phyloP scores from a whole-genome alignment of 768 basidiomycete species.

The Wakefieldia striispora region DNA sequence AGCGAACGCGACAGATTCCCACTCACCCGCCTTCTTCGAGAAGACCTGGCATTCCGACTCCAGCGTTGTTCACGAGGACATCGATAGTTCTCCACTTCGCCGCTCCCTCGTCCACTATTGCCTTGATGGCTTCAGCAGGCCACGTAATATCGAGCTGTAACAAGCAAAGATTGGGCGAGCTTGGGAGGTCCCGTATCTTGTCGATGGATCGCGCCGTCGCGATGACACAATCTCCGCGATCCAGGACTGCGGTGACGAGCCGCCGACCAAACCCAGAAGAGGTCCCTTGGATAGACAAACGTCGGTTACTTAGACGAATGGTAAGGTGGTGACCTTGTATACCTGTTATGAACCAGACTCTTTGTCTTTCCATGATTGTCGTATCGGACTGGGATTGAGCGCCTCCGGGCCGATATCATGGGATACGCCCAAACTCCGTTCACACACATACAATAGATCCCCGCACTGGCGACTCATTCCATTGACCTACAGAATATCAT shows the following conservation, averaged over 20 bases:
- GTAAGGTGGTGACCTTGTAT: background rate
- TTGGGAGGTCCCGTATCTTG: slow-evolving; percentile 37
- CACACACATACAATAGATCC: no score
- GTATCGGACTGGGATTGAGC: background rate
- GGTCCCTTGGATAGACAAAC: slow-evolving; percentile 37
- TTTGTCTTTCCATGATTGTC: background rate
- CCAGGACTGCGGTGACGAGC: slow-evolving; percentile 42
- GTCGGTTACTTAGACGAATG: background rate
- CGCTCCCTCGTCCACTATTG: slow-evolving; percentile 40
- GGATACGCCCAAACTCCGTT: no score
- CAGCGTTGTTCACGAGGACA: slow-evolving; percentile 67
- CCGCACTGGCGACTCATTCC: no score
- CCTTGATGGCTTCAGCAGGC: slow-evolving; percentile 40
- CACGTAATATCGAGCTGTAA: slow-evolving; percentile 53
- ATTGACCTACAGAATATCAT: no score
- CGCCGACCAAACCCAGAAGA: slow-evolving; percentile 59
- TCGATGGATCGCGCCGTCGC: slow-evolving; percentile 51
- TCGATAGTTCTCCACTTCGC: slow-evolving; percentile 52
- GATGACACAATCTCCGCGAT: slow-evolving; percentile 58
- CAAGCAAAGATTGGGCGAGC: slow-evolving; percentile 37
- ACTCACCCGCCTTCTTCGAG: slow-evolving; percentile 60
- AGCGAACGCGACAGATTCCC: background rate
- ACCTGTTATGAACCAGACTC: slow-evolving; percentile 25
- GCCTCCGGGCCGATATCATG: no score
- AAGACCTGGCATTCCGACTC: slow-evolving; percentile 41